Base-by-base conservation (phyloP, 176 grass and related monocot species). In the Raddia guianensis region DNA sequence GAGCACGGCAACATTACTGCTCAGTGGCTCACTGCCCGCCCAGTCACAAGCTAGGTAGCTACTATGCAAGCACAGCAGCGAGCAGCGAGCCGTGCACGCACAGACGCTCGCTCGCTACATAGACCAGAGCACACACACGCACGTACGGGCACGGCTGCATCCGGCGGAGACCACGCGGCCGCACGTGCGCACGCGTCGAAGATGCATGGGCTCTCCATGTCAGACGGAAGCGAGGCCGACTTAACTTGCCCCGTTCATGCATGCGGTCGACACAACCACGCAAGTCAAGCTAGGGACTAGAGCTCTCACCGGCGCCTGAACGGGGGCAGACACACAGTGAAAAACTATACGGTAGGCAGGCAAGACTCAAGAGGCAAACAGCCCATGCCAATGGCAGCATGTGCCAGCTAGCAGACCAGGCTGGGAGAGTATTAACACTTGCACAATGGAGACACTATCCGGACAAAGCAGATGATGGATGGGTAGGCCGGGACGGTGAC, bases 351-450 rank as follows among this genome's bases (percentile, higher is more conserved):
- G 63, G 9, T 37, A 4, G 19, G 32, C 35, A 19, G 46, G 46
- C 46, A 46, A 19, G 45, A 20, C 8, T 45, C 37, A 5, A 40
- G 37, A 40, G 37, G 33, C 33, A 21, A 73, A 58, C 63, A 68
- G 9, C 63, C 63, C 85, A 62, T 61, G 70, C 56, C 63, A n/a
- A 68, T 43, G 60, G 49, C 76, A 80, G 70, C 51, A 43, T 14
- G 50, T 55, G 12, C 50, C 21, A 5, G 12, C 50, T 15, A 8
- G 12, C n/a, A 20, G 2, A 19, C 3, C 66, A 58, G 3, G 57
- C 86, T 83, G 60, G 37, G 37, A 5, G 37, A 40, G 37, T 40
- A 40, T 40, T 56, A 78, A 9, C 6, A 13, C 27, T 27, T 27
- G 1, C 53, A 34, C 10, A 54, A 69, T 20, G 50, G 49, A 79